phyloP scores from a whole-genome alignment of 208 protist species.

The Wallacemonas rigidus region DNA sequence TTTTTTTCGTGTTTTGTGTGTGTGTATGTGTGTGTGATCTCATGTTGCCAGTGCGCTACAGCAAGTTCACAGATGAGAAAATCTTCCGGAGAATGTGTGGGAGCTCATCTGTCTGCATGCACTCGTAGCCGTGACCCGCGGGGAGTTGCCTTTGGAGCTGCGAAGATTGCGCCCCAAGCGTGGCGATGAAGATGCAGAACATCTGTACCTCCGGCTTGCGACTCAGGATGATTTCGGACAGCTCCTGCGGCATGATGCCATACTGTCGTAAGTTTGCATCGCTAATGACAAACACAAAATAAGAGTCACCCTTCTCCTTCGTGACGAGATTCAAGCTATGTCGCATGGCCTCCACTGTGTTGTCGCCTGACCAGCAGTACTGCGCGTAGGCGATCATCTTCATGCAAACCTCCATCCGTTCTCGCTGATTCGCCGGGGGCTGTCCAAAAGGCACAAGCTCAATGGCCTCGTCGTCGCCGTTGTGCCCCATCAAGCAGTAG shows the following conservation, averaged over 20 bases:
- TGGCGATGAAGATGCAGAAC: constrained; percentile 92
- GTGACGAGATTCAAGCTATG: constrained; percentile 72
- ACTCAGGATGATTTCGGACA: constrained; percentile 72
- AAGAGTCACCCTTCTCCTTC: constrained; percentile 84
- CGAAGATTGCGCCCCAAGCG: constrained; percentile 80
- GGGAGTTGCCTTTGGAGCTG: constrained; percentile 74
- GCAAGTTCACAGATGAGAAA: constrained; percentile 73
- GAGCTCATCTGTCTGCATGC: constrained; percentile 83
- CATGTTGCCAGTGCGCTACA: constrained; percentile 20
- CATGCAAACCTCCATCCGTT: constrained; percentile 81
- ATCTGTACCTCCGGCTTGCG: constrained; percentile 81
- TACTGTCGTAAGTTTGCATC: constrained; percentile 95
- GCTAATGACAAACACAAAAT: constrained; percentile 94
- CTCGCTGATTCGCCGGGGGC: constrained; percentile 70
- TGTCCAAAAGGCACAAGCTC: constrained; percentile 74
- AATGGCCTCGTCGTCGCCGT: constrained; percentile 84
- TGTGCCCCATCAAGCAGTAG: constrained; percentile 91
- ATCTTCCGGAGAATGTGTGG: constrained; percentile 90
- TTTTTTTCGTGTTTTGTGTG: constrained; percentile 4
- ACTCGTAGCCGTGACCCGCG: constrained; percentile 84
- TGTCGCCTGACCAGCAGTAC: constrained; percentile 94
- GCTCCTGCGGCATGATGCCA: constrained; percentile 80
- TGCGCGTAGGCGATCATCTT: constrained; percentile 93
- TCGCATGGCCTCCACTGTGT: constrained; percentile 88
- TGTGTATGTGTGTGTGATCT: no score